Conservation (phyloP, 2,329 filamentous ascomycete species). For the Myriangium duriaei region DNA sequence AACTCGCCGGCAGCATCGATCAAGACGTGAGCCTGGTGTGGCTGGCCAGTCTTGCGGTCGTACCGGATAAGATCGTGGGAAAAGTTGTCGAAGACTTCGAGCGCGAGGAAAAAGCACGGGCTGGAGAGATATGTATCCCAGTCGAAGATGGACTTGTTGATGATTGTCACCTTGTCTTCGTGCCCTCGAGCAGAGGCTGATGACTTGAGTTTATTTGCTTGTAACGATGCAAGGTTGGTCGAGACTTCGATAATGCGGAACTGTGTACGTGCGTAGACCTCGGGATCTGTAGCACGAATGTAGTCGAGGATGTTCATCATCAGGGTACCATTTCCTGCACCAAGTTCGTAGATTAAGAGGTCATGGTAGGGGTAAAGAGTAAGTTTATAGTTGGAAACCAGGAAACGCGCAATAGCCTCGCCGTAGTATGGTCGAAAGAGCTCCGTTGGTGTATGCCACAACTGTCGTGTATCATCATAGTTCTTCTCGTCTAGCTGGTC, state of each 20-base stretch:
- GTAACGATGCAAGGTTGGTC: slow-evolving; percentile 61
- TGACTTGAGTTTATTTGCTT: slow-evolving; percentile 56
- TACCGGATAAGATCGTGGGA: slow-evolving; percentile 91
- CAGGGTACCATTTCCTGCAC: slow-evolving; percentile 88
- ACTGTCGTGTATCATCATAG: slow-evolving; percentile 65
- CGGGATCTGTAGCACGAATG: slow-evolving; percentile 76
- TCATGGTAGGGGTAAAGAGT: slow-evolving; percentile 92
- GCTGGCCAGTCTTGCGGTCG: slow-evolving; percentile 64
- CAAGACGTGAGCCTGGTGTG: slow-evolving; percentile 78
- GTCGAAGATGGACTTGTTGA: slow-evolving; percentile 90
- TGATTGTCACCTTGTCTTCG: slow-evolving; percentile 75
- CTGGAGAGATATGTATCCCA: slow-evolving; percentile 80
- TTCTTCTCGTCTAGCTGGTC: slow-evolving; percentile 65
- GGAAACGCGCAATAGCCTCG: slow-evolving; percentile 90
- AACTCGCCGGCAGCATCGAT: slow-evolving; percentile 80
- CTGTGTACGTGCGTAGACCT: slow-evolving; percentile 85
- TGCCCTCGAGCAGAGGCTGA: slow-evolving; percentile 62
- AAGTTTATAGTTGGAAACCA: slow-evolving; percentile 91
- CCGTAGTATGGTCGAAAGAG: slow-evolving; percentile 94
- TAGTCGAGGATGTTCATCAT: slow-evolving; percentile 98
- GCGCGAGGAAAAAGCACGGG: slow-evolving; percentile 92
- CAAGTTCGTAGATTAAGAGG: slow-evolving; percentile 97
- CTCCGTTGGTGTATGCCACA: slow-evolving; percentile 98
- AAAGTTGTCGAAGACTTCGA: slow-evolving; percentile 99
- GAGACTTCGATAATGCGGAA: slow-evolving; percentile 97